Base-by-base conservation (phyloP, 2,329 filamentous ascomycete species). In the Grosmannia clavigera region DNA sequence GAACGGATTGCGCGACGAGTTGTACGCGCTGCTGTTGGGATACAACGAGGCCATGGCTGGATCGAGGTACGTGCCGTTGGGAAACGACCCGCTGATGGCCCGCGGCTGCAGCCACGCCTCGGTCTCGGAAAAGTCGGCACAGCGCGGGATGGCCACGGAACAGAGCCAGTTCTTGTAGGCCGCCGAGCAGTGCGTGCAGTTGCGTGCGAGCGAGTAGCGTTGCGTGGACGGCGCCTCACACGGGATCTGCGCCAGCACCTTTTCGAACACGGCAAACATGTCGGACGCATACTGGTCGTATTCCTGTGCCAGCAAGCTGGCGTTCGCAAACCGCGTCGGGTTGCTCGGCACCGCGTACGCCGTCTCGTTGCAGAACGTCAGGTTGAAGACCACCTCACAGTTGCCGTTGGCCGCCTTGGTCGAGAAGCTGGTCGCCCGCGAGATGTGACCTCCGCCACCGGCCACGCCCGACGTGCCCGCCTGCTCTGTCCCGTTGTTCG, bases 111-210 rank as follows among this genome's bases (percentile, higher is more conserved):
- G 78, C 68, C 75, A 84, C 12, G 72, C 67, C 35, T 77, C 71
- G 1, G 76, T 73, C 64, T 74, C 73, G 1, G 71, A 58, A 67
- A 88, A 94, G 73, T 96, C 92, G 68, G 90, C 86, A 75, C 94
- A 99, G 35, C 92, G 88, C 1, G 94, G 94, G 63, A 99, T 94
- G 19, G 85, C 87, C 33, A 97, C 91, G 29, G 90, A 88, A 75
- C 94, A 99, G 25, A 99, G 84, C 94, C 94, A 99, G 68, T 85
- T 79, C 71, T 95, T 96, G 79, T 99, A 99, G 10, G 90, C 90
- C 0, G 70, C 68, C 19, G 78, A 82, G 73, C 94, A 99, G 71
- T 95, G 81, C 52, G 76, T 72, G 76, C 94, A 99, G 65, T 73
- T 82, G 51, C 85, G 82, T 1, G 84, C 87, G 16, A 97, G 83